Percentiles rank a stretch among this genome's conserved stretches.
phyloP scores from a whole-genome alignment of 2,329 filamentous ascomycete species.

The Xylaria sp. region DNA sequence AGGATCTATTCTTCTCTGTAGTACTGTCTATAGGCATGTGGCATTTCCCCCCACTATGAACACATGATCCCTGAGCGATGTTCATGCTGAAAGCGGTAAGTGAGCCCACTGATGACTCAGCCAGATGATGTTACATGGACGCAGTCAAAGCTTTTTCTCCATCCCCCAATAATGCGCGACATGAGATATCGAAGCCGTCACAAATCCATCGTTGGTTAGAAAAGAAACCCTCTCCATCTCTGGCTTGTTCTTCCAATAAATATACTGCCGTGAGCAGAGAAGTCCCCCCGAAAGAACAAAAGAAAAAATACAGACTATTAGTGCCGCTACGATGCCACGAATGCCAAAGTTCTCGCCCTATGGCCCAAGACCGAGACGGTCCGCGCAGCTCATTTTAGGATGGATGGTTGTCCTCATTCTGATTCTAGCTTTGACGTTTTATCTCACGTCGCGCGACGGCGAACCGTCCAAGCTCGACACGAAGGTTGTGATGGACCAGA shows the following conservation, averaged over 20 bases:
- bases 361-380: slow-evolving; percentile 38
- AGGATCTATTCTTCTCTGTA: no score
- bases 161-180: background rate
- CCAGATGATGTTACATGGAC: background rate
- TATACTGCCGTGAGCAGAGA: no score
- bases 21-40: no score
- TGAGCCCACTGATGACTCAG: slow-evolving; percentile 3
- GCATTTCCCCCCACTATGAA: no score
- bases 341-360: slow-evolving; percentile 40
- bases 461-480: slow-evolving; percentile 27
- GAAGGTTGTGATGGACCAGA: slow-evolving; percentile 28
- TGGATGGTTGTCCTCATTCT: slow-evolving; percentile 39
- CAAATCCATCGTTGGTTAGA: no score
- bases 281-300: no score
- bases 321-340: slow-evolving; percentile 16
- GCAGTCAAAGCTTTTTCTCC: background rate
- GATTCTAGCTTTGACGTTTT: slow-evolving; percentile 36
- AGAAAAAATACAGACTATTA: background rate
- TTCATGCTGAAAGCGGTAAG: no score
- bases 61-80: no score
- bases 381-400: slow-evolving; percentile 34
- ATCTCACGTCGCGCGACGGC: slow-evolving; percentile 35
- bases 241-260: background rate
- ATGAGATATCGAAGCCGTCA: background rate
- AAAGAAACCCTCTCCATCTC: no score